Evolutionary conservation across 2,329 filamentous ascomycete species (phyloP).

Genomic region (Ceratocystis destructans): DNA sequence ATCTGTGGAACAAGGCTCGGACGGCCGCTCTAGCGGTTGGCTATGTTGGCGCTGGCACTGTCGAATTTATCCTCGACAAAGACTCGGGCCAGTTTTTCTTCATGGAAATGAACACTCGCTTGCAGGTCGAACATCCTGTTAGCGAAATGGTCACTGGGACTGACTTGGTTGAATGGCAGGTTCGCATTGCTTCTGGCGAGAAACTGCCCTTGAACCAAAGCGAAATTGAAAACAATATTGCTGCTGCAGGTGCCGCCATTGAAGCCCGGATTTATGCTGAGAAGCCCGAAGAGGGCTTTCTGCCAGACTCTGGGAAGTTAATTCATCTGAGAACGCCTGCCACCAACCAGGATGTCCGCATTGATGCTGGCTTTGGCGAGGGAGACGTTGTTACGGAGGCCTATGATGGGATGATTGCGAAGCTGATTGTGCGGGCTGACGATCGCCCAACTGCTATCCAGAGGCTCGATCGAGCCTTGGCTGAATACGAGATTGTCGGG

Average conservation of each 20-base stretch:
- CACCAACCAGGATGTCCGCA: slow-evolving; percentile 58
- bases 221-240: slow-evolving; percentile 61
- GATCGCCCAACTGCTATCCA: slow-evolving; percentile 69
- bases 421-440: slow-evolving; percentile 78
- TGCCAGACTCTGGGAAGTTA: slow-evolving; percentile 82
- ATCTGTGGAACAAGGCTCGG: slow-evolving; percentile 53
- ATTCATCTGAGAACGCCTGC: slow-evolving; percentile 67
- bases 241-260: slow-evolving; percentile 67
- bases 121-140: slow-evolving; percentile 95
- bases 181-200: slow-evolving; percentile 54
- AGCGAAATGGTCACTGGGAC: slow-evolving; percentile 57
- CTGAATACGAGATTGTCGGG: slow-evolving; percentile 84
- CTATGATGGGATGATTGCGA: slow-evolving; percentile 98
- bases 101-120: slow-evolving; percentile 71
- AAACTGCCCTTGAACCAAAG: slow-evolving; percentile 41
- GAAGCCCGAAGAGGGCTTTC: slow-evolving; percentile 80
- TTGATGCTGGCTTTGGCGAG: slow-evolving; percentile 84
- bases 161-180: slow-evolving; percentile 88
- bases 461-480: slow-evolving; percentile 65
- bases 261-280: slow-evolving; percentile 96
- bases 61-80: slow-evolving; percentile 83
- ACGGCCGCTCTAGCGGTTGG: slow-evolving; percentile 58
- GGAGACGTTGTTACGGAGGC: slow-evolving; percentile 87
- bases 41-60: slow-evolving; percentile 82
- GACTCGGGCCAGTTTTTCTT: slow-evolving; percentile 69